Percentiles rank a stretch among this genome's conserved stretches.
phyloP scores from a whole-genome alignment of 345 rosid genomes.

The Boechera stricta region DNA sequence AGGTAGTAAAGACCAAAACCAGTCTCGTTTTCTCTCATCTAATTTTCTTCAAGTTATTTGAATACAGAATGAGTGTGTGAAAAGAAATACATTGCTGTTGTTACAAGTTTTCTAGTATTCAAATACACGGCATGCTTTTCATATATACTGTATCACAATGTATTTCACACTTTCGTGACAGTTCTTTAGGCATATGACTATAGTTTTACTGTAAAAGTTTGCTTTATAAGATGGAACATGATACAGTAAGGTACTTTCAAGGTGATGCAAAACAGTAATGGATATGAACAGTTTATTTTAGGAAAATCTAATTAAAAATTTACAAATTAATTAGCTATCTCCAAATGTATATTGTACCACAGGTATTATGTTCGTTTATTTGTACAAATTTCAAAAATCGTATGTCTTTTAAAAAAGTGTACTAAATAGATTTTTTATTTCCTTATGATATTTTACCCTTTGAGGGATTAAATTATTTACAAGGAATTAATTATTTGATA shows the following conservation, averaged over 20 bases:
- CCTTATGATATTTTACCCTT: not conserved
- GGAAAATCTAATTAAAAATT: not conserved
- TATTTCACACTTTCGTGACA: constrained; percentile 8
- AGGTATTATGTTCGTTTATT: not conserved
- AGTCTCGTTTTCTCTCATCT: constrained; percentile 9
- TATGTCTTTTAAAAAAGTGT: not conserved
- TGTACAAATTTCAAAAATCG: not conserved
- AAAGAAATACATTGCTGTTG: constrained; percentile 27
- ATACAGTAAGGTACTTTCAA: not conserved
- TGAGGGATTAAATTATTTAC: no score
- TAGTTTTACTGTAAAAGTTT: not conserved
- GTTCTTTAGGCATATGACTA: not conserved
- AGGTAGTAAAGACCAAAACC: constrained; percentile 24
- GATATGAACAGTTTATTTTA: not conserved
- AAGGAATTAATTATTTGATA: not conserved
- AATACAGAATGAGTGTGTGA: constrained; percentile 18
- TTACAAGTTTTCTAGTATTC: not conserved
- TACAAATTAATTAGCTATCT: not conserved
- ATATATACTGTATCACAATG: not conserved
- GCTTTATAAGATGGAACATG: not conserved
- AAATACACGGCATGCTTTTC: not conserved
- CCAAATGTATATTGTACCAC: not conserved
- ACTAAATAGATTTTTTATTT: not conserved
- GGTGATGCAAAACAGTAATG: not conserved
- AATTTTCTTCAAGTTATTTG: constrained; percentile 4